Base-by-base conservation (phyloP, 345 rosid species). In the Hibiscus syriacus region DNA sequence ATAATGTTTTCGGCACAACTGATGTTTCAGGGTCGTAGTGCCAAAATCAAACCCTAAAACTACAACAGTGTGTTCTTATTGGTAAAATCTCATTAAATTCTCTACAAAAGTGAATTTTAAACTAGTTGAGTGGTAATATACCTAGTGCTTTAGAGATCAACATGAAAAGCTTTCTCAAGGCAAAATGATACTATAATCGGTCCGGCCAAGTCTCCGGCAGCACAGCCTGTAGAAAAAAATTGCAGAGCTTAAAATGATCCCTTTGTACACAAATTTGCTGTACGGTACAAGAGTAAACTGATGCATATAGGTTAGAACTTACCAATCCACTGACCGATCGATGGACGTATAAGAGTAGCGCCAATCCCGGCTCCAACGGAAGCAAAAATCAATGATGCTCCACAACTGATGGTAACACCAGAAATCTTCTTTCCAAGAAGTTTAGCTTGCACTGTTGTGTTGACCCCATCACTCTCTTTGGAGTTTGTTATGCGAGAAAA, bases 281-380 rank as follows among this genome's bases (percentile, higher is more conserved):
- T n/a, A n/a, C n/a, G n/a, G 5, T 1, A 48, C 17, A n/a, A 59
- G 32, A 1, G 34, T 20, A 26, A 38, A 46, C 11, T 23, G 68
- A 38, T 17, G 52, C 5, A 45, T 30, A 12, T 2, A 17, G 32
- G 23, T 16, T 39, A 30, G 66, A 58, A 70, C 80, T 84, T 85
- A 94, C 99, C 99, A 13, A 94, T 86, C 99, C 99, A 91, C 43
- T 91, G 99, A 23, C 99, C 99, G 0, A 71, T 38, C 38, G 92
- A 87, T 67, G 99, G 99, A 26, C 93, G 93, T 55, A 88, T 36
- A 13, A 89, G 68, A 66, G 77, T 55, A 30, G 97, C 92, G 48
- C 96, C 91, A 63, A 91, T 77, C 66, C 98, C 99, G 0, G 96
- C 99, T 76, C 98, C 99, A 26, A 88, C 75, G 43, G 99, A 84